Base-by-base conservation (phyloP, 2,329 filamentous ascomycete species). In the Drechslera avenae region DNA sequence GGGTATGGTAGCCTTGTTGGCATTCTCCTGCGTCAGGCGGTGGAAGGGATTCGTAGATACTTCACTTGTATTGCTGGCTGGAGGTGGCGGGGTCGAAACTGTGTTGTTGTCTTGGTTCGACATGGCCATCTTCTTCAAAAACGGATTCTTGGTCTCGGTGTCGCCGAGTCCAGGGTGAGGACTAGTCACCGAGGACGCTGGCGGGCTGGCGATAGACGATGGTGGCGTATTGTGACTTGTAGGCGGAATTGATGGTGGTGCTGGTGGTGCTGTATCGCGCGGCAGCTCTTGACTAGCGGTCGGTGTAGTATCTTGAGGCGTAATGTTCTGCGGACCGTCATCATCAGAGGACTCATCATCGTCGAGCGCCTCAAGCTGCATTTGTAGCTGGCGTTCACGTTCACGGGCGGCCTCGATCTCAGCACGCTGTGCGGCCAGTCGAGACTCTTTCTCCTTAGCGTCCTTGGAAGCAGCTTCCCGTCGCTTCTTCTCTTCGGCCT, bases 391-490 rank as follows among this genome's bases (percentile, higher is more conserved):
- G 59, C 92, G 83, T 76, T 97, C 94, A 43, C 90, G 86, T 76
- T 96, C 90, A 67, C 88, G 88, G 5, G 93, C 91, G 26, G 89
- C 90, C 74, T 97, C 94, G 50, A 97, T 88, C 74, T 99, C 93
- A 1, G 90, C 92, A 62, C 90, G 86, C 65, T 94, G 90, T 30
- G 89, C 88, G 18, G 90, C 90, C 58, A 97, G 79, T 71, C 89
- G 88, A 45, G 86, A 81, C 72, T 97, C 93, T 71, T 95, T 92
- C 64, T 96, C 90, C 73, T 91, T 93, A 6, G 91, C 85, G 62
- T 94, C 90, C 41, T 88, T 89, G 67, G 89, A 81, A 8, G 91
- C 91, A 17, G 91, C 93, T 77, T 96, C 92, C 79, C 91, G 94
- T 64, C 84, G 88, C 57, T 87, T 90, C 80, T 96, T 97, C 77